Evolutionary conservation across 495 filamentous ascomycete species (phyloP), one percentile per base, ranked within the genome.

Genomic region (Geoglossum glabrum): DNA sequence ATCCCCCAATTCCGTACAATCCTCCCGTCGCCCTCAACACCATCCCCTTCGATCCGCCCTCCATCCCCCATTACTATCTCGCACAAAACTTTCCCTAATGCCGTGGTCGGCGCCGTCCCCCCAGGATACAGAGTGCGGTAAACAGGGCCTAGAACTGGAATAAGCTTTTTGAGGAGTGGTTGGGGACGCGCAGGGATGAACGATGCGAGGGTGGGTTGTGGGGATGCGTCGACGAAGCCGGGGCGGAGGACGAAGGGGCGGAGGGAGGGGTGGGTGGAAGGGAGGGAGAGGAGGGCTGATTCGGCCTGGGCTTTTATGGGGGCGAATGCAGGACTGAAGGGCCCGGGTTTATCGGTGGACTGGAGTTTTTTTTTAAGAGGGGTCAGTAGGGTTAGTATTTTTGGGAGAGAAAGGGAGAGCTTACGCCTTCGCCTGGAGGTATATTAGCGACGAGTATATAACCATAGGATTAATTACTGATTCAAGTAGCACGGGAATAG

Each of bases 301-400:
- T 88, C 84, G 17, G 76, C 70, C 58, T 79, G 70, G 0, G 84
- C 84, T 65, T 88, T 87, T 31, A 82, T 68, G 34, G 73, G 64
- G 4, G 71, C 80, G 57, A 79, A 84, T 26, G 80, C 64, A 23
- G 77, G 67, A 0, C 78, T 75, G 56, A 81, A 73, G 1, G 66
- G 61, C 2, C 72, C 73, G 0, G 80, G 79, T 5, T 67, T 67
- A 13, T 71, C 71, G 1, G 74, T 74, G 27, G 71, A 70, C 25
- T 50, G 19, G 6, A 15, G 36, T 9, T 9, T 9, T 40, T 40
- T 50, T 50, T 50, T 15, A 21, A 23, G 46, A 17, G 46, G 46
- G 25, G 46, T 50, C 25, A 23, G 21, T 23, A 21, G n/a, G n/a
- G n/a, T 28, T 50, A 21, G 46, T 28, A 3, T 23, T 1, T 50